phyloP scores from a whole-genome alignment of 352 stramenopile genomes.

The Hyaloperonospora brassicae region DNA sequence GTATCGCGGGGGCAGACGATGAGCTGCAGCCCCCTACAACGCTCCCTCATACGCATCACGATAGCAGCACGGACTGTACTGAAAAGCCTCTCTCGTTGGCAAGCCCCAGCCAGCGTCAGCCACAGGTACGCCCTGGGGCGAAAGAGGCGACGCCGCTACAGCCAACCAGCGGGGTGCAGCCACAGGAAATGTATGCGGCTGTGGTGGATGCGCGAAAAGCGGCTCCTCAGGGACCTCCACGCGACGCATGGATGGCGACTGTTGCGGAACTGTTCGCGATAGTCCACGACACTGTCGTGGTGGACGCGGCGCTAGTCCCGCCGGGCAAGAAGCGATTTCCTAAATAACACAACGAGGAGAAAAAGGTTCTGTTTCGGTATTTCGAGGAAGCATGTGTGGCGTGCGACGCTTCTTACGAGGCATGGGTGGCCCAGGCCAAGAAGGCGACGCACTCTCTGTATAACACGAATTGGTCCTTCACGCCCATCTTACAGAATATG shows the following conservation, averaged over 20 bases:
- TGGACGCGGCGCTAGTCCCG: neutral
- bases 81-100: no score
- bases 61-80: no score
- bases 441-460: neutral
- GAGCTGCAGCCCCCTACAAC: no score
- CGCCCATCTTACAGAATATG: constrained; percentile 1
- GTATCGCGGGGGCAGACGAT: no score
- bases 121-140: no score
- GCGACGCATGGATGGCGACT: neutral
- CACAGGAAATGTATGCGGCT: no score
- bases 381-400: neutral
- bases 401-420: no score
- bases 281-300: neutral
- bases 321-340: neutral
- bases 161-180: no score
- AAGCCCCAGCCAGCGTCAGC: no score
- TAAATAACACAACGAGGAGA: neutral
- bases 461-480: constrained; percentile 3
- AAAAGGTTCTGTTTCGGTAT: neutral
- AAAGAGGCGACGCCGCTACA: no score
- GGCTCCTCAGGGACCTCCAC: neutral
- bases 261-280: neutral
- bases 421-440: neutral
- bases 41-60: no score
- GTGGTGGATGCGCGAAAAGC: no score